These are phyloP conservation scores for Whalleya microplaca DNA, from an alignment of 2,329 filamentous ascomycete species.

Conservation along the genomic window DNA sequence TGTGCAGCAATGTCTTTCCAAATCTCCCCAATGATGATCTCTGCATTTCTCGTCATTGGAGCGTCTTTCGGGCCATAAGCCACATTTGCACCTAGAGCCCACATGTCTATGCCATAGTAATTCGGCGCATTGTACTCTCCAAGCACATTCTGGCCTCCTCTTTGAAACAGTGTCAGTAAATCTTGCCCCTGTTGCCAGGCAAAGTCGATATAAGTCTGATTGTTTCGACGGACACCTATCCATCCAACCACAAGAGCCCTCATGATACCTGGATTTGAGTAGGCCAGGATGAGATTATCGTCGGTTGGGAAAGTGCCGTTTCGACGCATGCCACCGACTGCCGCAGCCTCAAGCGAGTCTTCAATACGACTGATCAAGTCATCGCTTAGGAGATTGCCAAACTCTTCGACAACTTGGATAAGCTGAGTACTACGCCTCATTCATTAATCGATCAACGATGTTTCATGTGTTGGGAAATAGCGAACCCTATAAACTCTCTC, in stretches of 20 bases:
- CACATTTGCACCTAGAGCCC: constrained; percentile 44
- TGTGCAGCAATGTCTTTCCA: constrained; percentile 42
- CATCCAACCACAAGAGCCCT: constrained; percentile 44
- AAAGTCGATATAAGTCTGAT: constrained; percentile 42
- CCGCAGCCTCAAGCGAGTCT: constrained; percentile 40
- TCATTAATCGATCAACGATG: not conserved
- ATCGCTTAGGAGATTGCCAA: constrained; percentile 35
- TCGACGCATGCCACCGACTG: constrained; percentile 44
- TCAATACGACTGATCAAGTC: constrained; percentile 41
- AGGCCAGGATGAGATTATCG: constrained; percentile 45
- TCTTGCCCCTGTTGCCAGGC: constrained; percentile 40
- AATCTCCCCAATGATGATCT: constrained; percentile 36
- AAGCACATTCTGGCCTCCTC: constrained; percentile 28
- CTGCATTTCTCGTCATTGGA: constrained; percentile 36
- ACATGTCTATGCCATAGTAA: constrained; percentile 47
- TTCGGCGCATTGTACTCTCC: constrained; percentile 46
- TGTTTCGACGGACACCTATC: constrained; percentile 44
- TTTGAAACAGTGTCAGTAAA: constrained; percentile 36
- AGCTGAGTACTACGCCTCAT: constrained; percentile 34
- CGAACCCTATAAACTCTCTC: constrained; percentile 43
- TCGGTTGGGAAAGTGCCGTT: constrained; percentile 43
- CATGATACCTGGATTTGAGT: constrained; percentile 48
- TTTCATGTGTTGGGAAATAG: not conserved
- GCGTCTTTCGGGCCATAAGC: constrained; percentile 40
- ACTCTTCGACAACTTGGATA: constrained; percentile 42